Evolutionary conservation across 2,329 filamentous ascomycete species (phyloP), one percentile per base, ranked within the genome.

Genomic region (Penicillium decumbens): DNA sequence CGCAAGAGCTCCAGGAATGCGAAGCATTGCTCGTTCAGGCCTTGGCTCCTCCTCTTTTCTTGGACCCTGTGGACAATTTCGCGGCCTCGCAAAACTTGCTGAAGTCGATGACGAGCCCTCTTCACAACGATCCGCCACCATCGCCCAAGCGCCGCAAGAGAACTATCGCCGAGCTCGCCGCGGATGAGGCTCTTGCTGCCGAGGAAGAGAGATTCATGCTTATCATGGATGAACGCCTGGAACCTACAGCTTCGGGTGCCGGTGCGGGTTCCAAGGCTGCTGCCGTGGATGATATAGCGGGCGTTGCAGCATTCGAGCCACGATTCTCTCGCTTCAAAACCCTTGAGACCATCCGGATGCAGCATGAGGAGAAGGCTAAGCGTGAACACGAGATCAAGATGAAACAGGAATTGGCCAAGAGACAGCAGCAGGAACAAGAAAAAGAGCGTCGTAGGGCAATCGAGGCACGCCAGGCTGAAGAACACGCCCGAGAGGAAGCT

Each of bases 131-230:
- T 43, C 77, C 82, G 38, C 85, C 89, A 8, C 92, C 93, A 0
- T 81, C 87, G 52, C 90, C 90, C 3, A 96, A 95, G 77, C 85
- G 85, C 6, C 80, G 93, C 49, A 97, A 98, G 77, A 84, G 92
- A 54, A 98, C 93, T 0, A 85, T 95, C 15, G 93, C 93, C 7
- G 92, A 98, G 66, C 83, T 97, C 75, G 93, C 89, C 7, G 92
- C 92, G 6, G 93, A 98, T 64, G 91, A 98, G 72, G 92, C 93
- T 1, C 79, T 89, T 51, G 89, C 90, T 0, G 92, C 91, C 20
- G 88, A 90, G 51, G 84, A 89, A 56, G 91, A 98, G 70, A 82
- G 89, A 41, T 95, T 89, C 59, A 93, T 98, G 89, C 84, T 97
- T 43, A 85, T 89, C 20, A 83, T 91, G 71, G 93, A 98, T 63